These are phyloP conservation scores for Stylonectria norvegica DNA, from an alignment of 2,329 filamentous ascomycete species.

Conservation along the genomic window DNA sequence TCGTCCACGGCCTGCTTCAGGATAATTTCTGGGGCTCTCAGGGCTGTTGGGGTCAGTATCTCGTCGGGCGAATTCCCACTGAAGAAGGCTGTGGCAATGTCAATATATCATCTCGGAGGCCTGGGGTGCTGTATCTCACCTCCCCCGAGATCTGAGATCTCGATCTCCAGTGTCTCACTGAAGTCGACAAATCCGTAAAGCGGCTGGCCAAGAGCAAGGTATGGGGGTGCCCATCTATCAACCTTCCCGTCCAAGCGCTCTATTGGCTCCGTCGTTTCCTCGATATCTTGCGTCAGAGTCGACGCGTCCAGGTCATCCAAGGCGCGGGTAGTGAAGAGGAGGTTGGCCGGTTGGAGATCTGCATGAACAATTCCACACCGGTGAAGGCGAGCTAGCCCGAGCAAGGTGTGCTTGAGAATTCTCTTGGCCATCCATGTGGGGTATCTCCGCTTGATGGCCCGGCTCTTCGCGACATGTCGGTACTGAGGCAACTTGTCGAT, in stretches of 20 bases:
- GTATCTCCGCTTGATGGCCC: constrained; percentile 2
- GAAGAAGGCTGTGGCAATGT: constrained; percentile 4
- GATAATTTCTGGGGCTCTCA: constrained; percentile 10
- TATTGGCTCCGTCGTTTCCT: constrained; percentile 1
- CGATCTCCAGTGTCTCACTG: neutral
- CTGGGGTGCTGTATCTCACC: neutral
- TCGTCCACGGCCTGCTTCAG: constrained; percentile 2
- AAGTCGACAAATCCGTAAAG: neutral
- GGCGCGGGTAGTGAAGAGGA: constrained; percentile 2
- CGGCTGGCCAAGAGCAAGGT: constrained; percentile 6
- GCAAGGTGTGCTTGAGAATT: constrained; percentile 10
- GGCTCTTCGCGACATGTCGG: neutral
- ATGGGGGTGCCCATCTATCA: constrained; percentile 10
- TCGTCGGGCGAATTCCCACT: neutral
- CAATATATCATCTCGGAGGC: neutral
- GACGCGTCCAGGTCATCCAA: constrained; percentile 3
- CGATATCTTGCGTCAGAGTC: neutral
- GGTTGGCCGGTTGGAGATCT: constrained; percentile 11
- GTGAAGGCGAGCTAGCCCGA: constrained; percentile 5
- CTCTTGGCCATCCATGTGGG: constrained; percentile 5
- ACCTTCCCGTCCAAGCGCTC: constrained; percentile 9
- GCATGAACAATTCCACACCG: constrained; percentile 1
- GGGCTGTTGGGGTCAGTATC: neutral
- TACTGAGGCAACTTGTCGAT: neutral
- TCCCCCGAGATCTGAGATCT: constrained; percentile 11